Evolutionary conservation across 2,329 filamentous ascomycete genomes (phyloP), one percentile per base, ranked within the genome.

Genomic region (Sarocladium oryzae): DNA sequence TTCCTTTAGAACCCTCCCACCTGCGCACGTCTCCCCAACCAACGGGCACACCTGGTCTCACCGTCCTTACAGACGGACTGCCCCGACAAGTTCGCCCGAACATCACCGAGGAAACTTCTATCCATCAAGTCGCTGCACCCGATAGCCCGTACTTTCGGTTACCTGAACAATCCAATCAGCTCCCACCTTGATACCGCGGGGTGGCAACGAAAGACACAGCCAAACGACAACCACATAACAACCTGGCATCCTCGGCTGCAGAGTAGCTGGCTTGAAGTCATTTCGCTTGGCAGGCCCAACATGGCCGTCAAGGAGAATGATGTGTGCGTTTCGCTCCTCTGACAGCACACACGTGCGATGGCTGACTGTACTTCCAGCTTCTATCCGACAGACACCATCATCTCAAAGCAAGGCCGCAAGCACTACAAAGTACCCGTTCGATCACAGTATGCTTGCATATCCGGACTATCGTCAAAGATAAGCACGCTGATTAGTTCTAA

Each of bases 381-480:
- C 65, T 78, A 79, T 69, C 79, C 82, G 53, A 87, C 84, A 56
- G 81, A 88, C 57, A 71, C 74, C 60, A 72, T 89, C 55, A 76
- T 89, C 56, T 76, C 81, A 50, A 71, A 74, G 53, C 73, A 69
- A 46, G 77, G 78, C 55, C 79, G 82, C 61, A 84, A 78, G 58
- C 86, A 86, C 64, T 89, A 85, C 64, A 80, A 80, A 43, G 77
- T 84, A 55, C 76, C 75, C 40, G 84, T 89, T 58, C 77, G 78
- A 49, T 82, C 82, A 48, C 79, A 81, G 82, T 87, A 70, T 58
- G 79, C 69, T 40, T 49, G 16, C 20, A 4, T 10, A 5, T 35
- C 32, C 11, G 11, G 11, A 18, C 36, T 36, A 30, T 18, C 36
- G 26, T 13, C 28, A 5, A 37, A 9, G 16, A 37, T 15, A 3